Percentiles rank a stretch among this genome's conserved stretches.
phyloP scores from a whole-genome alignment of 2,329 filamentous ascomycete genomes.

The Alternaria incomplexa region DNA sequence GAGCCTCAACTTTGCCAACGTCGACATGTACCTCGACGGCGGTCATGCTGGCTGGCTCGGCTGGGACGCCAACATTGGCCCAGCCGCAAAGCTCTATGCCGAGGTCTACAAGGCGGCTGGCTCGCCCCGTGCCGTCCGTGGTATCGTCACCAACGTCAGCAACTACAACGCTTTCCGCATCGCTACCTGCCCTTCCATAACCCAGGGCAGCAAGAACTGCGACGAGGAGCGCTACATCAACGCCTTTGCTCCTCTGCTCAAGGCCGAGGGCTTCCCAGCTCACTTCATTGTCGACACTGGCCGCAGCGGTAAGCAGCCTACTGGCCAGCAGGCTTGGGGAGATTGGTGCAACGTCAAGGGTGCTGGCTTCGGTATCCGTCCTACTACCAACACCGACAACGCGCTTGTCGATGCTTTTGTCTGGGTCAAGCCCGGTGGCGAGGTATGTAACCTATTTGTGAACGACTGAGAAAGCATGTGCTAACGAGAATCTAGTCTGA shows the following conservation, averaged over 20 bases:
- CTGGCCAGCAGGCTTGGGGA: constrained; percentile 62
- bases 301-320: constrained; percentile 68
- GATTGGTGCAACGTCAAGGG: constrained; percentile 72
- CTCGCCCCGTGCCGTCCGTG: constrained; percentile 56
- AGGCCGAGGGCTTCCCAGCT: constrained; percentile 56
- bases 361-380: constrained; percentile 69
- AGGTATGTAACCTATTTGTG: constrained; percentile 29
- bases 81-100: constrained; percentile 57
- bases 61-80: constrained; percentile 65
- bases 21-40: constrained; percentile 68
- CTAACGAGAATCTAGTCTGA: constrained; percentile 39
- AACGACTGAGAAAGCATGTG: background rate
- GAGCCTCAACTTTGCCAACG: constrained; percentile 65
- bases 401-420: constrained; percentile 69
- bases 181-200: constrained; percentile 53
- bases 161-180: constrained; percentile 65
- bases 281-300: constrained; percentile 61
- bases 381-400: constrained; percentile 66
- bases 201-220: constrained; percentile 56
- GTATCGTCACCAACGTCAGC: constrained; percentile 63
- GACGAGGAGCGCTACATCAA: constrained; percentile 62
- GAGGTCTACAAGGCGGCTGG: constrained; percentile 56
- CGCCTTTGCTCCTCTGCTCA: constrained; percentile 58
- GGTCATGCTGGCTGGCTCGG: constrained; percentile 70
- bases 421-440: constrained; percentile 72